A percentile compares a stretch with the other conserved stretches of the same genome.
These are phyloP conservation scores for Heteromeles arbutifolia DNA, from an alignment of 306 rosid species.

Conservation along the genomic window DNA sequence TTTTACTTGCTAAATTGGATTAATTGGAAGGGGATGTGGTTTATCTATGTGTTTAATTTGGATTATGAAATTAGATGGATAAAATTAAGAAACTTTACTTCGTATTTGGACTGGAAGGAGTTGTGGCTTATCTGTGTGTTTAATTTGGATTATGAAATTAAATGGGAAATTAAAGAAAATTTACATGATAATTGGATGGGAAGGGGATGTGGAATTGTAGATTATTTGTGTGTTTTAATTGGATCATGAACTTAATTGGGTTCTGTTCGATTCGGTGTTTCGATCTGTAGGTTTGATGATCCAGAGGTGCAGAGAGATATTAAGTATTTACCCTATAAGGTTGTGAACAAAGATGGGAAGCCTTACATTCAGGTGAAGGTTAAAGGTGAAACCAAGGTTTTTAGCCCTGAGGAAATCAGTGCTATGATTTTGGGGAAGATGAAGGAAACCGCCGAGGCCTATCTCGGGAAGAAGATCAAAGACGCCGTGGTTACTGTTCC, in stretches of 20 bases:
- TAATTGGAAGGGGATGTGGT: too few relatives aligned
- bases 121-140: too few relatives aligned
- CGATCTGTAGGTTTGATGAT: slow-evolving; percentile 33
- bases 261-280: slow-evolving; percentile 1
- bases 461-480: slow-evolving; percentile 45
- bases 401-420: slow-evolving; percentile 57
- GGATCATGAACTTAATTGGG: not conserved
- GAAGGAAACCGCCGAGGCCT: slow-evolving; percentile 54
- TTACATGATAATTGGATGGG: too few relatives aligned
- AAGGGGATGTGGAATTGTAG: too few relatives aligned
- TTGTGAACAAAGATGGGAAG: slow-evolving; percentile 50
- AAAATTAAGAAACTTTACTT: too few relatives aligned
- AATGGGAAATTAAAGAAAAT: too few relatives aligned
- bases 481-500: slow-evolving; percentile 51
- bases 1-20: too few relatives aligned
- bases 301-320: slow-evolving; percentile 49
- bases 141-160: too few relatives aligned
- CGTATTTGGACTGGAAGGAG: too few relatives aligned
- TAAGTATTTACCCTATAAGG: slow-evolving; percentile 43
- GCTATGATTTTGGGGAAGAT: slow-evolving; percentile 47
- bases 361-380: slow-evolving; percentile 46
- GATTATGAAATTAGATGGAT: too few relatives aligned
- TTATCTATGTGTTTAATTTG: too few relatives aligned
- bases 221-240: not conserved
- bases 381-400: slow-evolving; percentile 46